A percentile compares a stretch with the other conserved stretches of the same genome.
These are phyloP conservation scores for Auricularia heimuer DNA, from an alignment of 768 basidiomycete genomes.

Conservation along the genomic window DNA sequence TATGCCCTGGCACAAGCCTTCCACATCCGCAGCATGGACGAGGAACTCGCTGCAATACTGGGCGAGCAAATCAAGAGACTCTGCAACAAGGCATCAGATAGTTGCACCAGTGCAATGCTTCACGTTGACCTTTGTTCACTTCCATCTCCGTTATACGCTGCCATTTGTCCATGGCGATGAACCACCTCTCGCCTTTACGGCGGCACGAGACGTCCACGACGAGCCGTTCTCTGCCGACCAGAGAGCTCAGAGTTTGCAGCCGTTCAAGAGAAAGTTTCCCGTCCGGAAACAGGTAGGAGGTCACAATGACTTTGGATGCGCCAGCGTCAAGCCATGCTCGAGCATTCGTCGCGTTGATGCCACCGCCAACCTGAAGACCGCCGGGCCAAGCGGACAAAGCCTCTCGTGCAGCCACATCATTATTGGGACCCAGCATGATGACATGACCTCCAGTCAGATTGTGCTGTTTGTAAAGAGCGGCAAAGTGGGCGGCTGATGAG, in stretches of 20 bases:
- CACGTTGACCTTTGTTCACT: conserved; percentile 59
- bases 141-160: conserved; percentile 93
- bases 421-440: conserved; percentile 82
- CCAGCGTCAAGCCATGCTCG: conserved; percentile 76
- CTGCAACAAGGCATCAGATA: conserved; percentile 28
- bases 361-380: conserved; percentile 86
- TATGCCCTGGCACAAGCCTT: conserved; percentile 93
- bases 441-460: conserved; percentile 82
- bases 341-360: conserved; percentile 77
- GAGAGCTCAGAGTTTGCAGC: conserved; percentile 47
- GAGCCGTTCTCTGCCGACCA: conserved; percentile 73
- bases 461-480: conserved; percentile 62
- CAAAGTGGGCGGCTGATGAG: conserved; percentile 70
- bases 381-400: conserved; percentile 84
- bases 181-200: conserved; percentile 59
- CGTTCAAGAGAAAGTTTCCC: conserved; percentile 68
- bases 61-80: conserved; percentile 65
- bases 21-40: conserved; percentile 97
- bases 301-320: conserved; percentile 96
- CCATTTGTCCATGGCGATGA: conserved; percentile 99
- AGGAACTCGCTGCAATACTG: conserved; percentile 90
- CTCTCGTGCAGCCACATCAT: conserved; percentile 79
- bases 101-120: no score
- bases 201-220: conserved; percentile 95
- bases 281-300: conserved; percentile 87